phyloP scores from a whole-genome alignment of 495 filamentous ascomycete species.

The Penicillium samsonianum region DNA sequence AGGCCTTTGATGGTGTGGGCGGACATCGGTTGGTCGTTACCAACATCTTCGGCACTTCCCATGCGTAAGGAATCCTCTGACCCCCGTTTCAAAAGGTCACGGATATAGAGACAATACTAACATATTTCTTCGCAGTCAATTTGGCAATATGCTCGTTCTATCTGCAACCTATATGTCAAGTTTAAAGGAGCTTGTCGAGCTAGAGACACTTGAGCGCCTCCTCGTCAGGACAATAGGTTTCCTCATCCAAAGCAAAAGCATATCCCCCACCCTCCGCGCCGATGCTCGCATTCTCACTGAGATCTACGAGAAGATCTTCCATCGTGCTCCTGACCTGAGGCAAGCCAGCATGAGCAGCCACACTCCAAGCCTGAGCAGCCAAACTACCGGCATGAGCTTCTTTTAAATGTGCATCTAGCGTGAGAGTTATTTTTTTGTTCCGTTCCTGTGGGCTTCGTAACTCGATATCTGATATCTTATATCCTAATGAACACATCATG shows the following conservation, averaged over 20 bases:
- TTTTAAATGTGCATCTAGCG: slow-evolving; percentile 11
- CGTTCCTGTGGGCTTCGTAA: not conserved
- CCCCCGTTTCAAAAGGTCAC: not conserved
- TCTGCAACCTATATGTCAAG: slow-evolving; percentile 70
- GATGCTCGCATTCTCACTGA: slow-evolving; percentile 69
- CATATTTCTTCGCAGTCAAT: slow-evolving; percentile 66
- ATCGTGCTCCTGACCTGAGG: slow-evolving; percentile 25
- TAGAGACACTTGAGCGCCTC: slow-evolving; percentile 48
- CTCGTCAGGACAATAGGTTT: slow-evolving; percentile 69
- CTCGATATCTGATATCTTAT: not conserved
- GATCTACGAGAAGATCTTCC: slow-evolving; percentile 56
- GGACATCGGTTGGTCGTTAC: slow-evolving; percentile 11
- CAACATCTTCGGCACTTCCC: slow-evolving; percentile 13
- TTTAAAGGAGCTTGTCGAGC: slow-evolving; percentile 54
- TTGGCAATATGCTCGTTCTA: slow-evolving; percentile 90
- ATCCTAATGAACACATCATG: slow-evolving; percentile 7
- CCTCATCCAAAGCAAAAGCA: slow-evolving; percentile 59
- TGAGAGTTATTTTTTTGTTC: not conserved
- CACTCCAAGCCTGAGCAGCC: slow-evolving; percentile 17
- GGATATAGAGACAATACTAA: not conserved
- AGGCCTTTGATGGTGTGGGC: slow-evolving; percentile 11
- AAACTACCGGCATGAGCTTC: slow-evolving; percentile 1
- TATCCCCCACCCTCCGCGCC: slow-evolving; percentile 64
- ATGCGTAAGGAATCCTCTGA: slow-evolving; percentile 13
- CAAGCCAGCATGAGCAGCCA: slow-evolving; percentile 8